A percentile compares a stretch with the other conserved stretches of the same genome.
Conservation (phyloP, 78 protist genomes). For the Protostelium mycophagum region DNA sequence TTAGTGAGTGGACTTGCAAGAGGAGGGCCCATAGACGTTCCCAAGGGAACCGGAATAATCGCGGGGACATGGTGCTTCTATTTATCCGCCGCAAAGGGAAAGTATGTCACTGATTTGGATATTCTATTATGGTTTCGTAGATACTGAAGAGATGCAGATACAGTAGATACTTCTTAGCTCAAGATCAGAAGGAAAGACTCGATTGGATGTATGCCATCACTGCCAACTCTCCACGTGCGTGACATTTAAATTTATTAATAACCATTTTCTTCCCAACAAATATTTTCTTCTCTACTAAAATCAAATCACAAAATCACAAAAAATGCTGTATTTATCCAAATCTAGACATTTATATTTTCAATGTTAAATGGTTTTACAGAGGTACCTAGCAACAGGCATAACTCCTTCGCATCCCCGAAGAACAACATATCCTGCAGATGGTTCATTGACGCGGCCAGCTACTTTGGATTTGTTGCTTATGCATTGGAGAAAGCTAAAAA, state of each 20-base stretch:
- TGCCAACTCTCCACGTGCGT: not conserved
- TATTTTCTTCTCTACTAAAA: too few species aligned
- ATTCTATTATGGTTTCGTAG: not conserved
- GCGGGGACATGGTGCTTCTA: not conserved
- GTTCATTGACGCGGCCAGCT: slow-evolving; percentile 24
- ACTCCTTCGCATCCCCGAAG: slow-evolving; percentile 39
- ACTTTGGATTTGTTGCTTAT: slow-evolving; percentile 24
- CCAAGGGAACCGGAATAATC: not conserved
- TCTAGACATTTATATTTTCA: too few species aligned
- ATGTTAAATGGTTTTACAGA: too few species aligned
- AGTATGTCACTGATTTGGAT: not conserved
- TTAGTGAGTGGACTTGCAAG: not conserved
- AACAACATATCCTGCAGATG: slow-evolving; percentile 29
- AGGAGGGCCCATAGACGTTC: not conserved
- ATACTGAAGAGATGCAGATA: too few species aligned
- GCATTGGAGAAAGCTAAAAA: slow-evolving; percentile 26
- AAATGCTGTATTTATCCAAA: too few species aligned
- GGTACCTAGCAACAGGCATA: slow-evolving; percentile 16
- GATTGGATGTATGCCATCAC: not conserved
- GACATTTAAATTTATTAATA: not conserved
- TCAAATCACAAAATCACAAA: too few species aligned
- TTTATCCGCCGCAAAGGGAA: not conserved
- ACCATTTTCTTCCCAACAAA: too few species aligned
- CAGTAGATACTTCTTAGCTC: not conserved
- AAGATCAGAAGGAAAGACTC: not conserved